phyloP scores from a whole-genome alignment of 805 yeast species.

The Teunomyces tritomae region DNA sequence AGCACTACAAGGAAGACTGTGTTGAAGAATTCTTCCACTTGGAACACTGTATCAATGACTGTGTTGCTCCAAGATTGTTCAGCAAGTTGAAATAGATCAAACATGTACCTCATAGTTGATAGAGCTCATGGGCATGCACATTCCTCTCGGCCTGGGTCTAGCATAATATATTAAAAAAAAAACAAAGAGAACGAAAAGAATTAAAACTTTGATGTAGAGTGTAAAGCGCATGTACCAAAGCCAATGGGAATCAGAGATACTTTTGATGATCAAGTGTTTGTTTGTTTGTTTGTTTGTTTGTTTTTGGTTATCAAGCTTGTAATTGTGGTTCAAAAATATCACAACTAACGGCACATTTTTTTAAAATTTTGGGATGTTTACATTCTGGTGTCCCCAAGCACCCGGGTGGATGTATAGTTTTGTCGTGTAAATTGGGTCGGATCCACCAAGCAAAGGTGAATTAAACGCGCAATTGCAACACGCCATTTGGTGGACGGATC shows the following conservation, averaged over 20 bases:
- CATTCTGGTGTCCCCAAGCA: neutral
- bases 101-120: conserved; percentile 2
- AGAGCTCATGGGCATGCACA: conserved; percentile 3
- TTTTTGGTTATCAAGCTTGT: neutral
- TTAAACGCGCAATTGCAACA: too few relatives aligned
- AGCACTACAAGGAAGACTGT: conserved; percentile 91
- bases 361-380: neutral
- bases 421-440: neutral
- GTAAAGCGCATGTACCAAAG: neutral
- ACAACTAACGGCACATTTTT: neutral
- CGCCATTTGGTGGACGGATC: too few relatives aligned
- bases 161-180: neutral
- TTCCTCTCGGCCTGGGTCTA: conserved; percentile 2
- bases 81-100: conserved; percentile 70
- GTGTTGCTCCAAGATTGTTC: conserved; percentile 89
- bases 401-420: neutral
- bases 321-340: too few relatives aligned
- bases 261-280: too few relatives aligned
- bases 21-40: conserved; percentile 97
- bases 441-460: neutral
- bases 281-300: too few relatives aligned
- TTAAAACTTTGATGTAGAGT: neutral
- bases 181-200: neutral
- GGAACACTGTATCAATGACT: conserved; percentile 88
- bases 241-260: too few relatives aligned